A percentile compares a stretch with the other conserved stretches of the same genome.
These are phyloP conservation scores for Setaria viridis DNA, from an alignment of 202 grass and related monocot species.

Conservation along the genomic window DNA sequence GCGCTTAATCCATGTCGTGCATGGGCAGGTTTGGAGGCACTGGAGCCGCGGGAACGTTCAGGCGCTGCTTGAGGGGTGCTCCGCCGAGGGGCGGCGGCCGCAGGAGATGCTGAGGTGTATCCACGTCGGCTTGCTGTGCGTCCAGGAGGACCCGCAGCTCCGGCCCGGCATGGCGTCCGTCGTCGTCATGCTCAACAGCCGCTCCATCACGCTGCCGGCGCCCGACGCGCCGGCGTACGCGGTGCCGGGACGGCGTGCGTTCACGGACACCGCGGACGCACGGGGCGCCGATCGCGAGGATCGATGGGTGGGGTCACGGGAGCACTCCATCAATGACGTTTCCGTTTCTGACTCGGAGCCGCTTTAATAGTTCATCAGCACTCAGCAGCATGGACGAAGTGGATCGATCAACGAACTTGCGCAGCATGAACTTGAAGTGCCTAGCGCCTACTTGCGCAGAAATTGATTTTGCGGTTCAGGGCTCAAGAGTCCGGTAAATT, in stretches of 20 bases:
- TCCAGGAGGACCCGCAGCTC: slow-evolving; percentile 54
- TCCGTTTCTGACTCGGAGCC: too few species aligned
- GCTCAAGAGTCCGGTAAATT: background rate
- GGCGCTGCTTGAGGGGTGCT: slow-evolving; percentile 32
- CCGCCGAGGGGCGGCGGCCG: background rate
- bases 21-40: slow-evolving; percentile 41
- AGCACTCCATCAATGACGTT: too few species aligned
- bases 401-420: too few species aligned
- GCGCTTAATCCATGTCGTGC: too few species aligned
- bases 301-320: too few species aligned
- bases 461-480: background rate
- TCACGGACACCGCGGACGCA: background rate
- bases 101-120: slow-evolving; percentile 56
- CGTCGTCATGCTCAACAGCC: slow-evolving; percentile 69
- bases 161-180: slow-evolving; percentile 55
- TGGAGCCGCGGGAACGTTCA: slow-evolving; percentile 44
- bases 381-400: too few species aligned
- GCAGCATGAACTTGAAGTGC: background rate
- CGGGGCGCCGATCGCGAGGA: background rate
- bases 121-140: slow-evolving; percentile 61
- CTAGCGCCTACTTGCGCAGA: background rate
- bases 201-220: slow-evolving; percentile 54
- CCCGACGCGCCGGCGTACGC: slow-evolving; percentile 42
- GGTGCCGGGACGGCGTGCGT: background rate
- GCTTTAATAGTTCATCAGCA: too few species aligned